Base-by-base conservation (phyloP, 371 early-diverging fungal genomes). In the Mortierella sp. region DNA sequence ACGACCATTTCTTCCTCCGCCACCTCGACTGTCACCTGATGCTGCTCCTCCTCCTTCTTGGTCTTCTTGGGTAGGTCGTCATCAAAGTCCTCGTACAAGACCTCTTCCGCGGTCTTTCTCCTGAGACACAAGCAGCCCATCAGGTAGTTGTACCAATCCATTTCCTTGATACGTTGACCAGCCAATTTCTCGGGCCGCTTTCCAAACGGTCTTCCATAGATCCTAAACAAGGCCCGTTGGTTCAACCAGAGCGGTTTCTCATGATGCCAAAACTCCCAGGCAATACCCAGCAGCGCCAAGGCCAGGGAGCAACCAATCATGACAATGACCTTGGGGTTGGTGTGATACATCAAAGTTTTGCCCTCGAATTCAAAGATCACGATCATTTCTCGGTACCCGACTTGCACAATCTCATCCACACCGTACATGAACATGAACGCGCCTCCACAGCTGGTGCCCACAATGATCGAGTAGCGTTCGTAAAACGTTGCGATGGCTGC, bases 381-480 rank as follows among this genome's bases (percentile, higher is more conserved):
- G 41, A 79, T 45, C 68, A 77, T 77, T 29, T 79, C 80, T 3
- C 71, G 63, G 50, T 70, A 79, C 0, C 80, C 78, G 40, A 52
- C 48, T 47, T 71, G 71, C 6, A 61, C 19, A 44, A 79, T 77
- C 59, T 67, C 72, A 49, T 79, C 80, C 3, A 79, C 28, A 22
- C 80, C 80, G 37, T 50, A 79, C 71, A 79, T 70, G 54, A 77
- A 24, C 34, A 77, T 48, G 46, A 55, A 71, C 2, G 72, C 60
- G 13, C 80, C 80, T 14, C 60, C 76, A 16, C 71, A 55, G 40
- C 71, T 71, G 10, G 80, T 79, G 2, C 67, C 60, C 6, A 71
- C 9, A 14, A 71, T 77, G 27, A 79, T 71, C 10, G 63, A 46
- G 19, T 57, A 34, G 2, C 72, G 66, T 39, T 77, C 77, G 45